These are phyloP conservation scores for Adansonia grandidieri DNA, from an alignment of 441 rosid species.

Conservation along the genomic window DNA sequence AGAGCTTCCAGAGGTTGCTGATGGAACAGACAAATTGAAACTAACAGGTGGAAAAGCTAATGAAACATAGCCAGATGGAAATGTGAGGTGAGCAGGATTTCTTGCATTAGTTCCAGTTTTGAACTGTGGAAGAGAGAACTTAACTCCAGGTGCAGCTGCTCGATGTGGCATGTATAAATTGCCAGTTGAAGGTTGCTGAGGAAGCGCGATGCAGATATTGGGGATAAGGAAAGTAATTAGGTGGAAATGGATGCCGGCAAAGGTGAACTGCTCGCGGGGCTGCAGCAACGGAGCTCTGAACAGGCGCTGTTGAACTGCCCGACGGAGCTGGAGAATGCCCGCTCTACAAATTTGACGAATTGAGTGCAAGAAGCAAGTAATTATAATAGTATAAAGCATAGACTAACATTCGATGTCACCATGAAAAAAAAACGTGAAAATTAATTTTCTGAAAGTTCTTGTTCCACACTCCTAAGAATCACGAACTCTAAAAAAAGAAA, in stretches of 20 bases:
- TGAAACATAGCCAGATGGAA: conserved; percentile 57
- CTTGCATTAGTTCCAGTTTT: conserved; percentile 59
- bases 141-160: conserved; percentile 61
- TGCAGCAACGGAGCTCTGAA: conserved; percentile 54
- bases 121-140: conserved; percentile 53
- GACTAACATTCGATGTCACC: neutral
- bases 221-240: conserved; percentile 66
- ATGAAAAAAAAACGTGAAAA: neutral
- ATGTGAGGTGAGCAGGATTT: conserved; percentile 53
- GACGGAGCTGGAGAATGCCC: conserved; percentile 55
- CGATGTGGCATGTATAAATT: conserved; percentile 59
- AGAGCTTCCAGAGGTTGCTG: conserved; percentile 54
- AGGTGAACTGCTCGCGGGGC: conserved; percentile 65
- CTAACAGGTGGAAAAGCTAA: conserved; percentile 52
- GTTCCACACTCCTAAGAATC: neutral
- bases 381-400: neutral
- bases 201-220: conserved; percentile 66
- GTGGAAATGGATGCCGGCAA: conserved; percentile 75
- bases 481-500: neutral
- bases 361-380: conserved; percentile 29
- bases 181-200: conserved; percentile 69
- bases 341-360: conserved; percentile 48
- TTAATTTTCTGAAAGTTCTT: neutral
- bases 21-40: conserved; percentile 47
- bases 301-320: conserved; percentile 53